These are phyloP conservation scores for Cyathus striatus DNA, from an alignment of 768 basidiomycete species.

Conservation along the genomic window DNA sequence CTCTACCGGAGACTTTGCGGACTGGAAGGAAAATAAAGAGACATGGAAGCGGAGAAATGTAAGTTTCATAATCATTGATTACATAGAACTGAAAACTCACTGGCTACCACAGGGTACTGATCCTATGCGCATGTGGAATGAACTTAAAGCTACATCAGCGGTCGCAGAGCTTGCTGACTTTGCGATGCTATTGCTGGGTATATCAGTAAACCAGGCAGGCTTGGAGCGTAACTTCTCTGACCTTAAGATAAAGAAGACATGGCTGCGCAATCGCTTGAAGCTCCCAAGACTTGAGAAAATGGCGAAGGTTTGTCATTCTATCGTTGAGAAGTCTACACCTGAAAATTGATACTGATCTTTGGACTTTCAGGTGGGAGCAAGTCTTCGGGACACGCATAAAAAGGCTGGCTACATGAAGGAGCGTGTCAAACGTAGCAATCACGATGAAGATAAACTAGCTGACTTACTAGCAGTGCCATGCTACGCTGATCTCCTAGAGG, in stretches of 20 bases:
- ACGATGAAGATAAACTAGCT: slow-evolving; percentile 6
- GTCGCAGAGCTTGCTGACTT: slow-evolving; percentile 12
- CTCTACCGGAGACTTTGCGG: slow-evolving; percentile 10
- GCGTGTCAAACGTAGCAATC: slow-evolving; percentile 8
- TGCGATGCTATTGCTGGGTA: slow-evolving; percentile 11
- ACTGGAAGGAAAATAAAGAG: slow-evolving; percentile 12
- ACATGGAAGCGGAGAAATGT: slow-evolving; percentile 9
- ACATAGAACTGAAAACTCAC: slow-evolving; percentile 2
- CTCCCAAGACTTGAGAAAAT: slow-evolving; percentile 15
- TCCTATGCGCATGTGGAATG: slow-evolving; percentile 12
- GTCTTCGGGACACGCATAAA: slow-evolving; percentile 8
- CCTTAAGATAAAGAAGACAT: slow-evolving; percentile 15
- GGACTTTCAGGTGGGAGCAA: slow-evolving; percentile 9
- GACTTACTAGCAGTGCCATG: slow-evolving; percentile 9
- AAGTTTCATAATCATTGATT: slow-evolving; percentile 8
- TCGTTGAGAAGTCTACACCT: neutral
- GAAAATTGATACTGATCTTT: neutral
- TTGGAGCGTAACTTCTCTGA: slow-evolving; percentile 15
- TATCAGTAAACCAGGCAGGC: slow-evolving; percentile 15
- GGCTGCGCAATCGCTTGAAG: slow-evolving; percentile 11
- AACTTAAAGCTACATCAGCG: neutral
- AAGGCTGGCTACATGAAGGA: slow-evolving; percentile 6
- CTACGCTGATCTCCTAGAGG: slow-evolving; percentile 8
- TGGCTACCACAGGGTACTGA: slow-evolving; percentile 9
- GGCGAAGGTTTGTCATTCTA: slow-evolving; percentile 7